Percentiles rank a stretch among this genome's conserved stretches.
phyloP scores from a whole-genome alignment of 164 flowering plant genomes.

The Vitis rotundifolia region DNA sequence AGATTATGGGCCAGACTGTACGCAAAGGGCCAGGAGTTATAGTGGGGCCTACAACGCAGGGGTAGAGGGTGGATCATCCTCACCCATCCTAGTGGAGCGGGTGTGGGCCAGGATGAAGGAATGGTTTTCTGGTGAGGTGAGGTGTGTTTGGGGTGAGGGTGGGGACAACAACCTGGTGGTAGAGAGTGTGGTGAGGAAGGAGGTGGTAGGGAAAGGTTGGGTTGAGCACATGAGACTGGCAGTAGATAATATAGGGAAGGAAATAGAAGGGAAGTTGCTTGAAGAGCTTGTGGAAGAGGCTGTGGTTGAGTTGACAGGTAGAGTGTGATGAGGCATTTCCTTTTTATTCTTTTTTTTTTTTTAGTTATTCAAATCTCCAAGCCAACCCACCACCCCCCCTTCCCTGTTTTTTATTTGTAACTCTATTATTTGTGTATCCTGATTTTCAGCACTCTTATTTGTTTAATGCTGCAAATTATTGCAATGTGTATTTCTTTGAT shows the following conservation, averaged over 20 bases:
- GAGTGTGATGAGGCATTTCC: slow-evolving; percentile 26
- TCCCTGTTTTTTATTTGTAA: neutral
- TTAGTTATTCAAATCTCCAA: neutral
- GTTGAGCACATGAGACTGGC: slow-evolving; percentile 43
- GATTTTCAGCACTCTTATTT: slow-evolving; percentile 19
- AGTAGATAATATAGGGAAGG: slow-evolving; percentile 55
- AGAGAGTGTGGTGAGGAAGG: slow-evolving; percentile 64
- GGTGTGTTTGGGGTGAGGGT: slow-evolving; percentile 26
- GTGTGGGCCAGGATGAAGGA: slow-evolving; percentile 46
- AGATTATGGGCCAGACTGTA: slow-evolving; percentile 19
- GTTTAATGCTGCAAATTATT: slow-evolving; percentile 22
- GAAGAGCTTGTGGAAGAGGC: slow-evolving; percentile 81
- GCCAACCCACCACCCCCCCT: neutral
- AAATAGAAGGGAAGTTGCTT: slow-evolving; percentile 63
- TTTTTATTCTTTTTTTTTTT: neutral
- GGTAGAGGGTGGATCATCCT: slow-evolving; percentile 11
- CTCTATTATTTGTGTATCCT: slow-evolving; percentile 11
- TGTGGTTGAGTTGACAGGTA: slow-evolving; percentile 58
- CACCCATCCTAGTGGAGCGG: slow-evolving; percentile 27
- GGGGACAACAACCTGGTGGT: slow-evolving; percentile 61
- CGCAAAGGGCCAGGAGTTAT: slow-evolving; percentile 13
- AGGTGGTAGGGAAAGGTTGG: slow-evolving; percentile 74
- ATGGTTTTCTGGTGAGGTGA: slow-evolving; percentile 39
- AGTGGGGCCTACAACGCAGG: slow-evolving; percentile 8
- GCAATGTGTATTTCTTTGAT: slow-evolving; percentile 3